Base-by-base conservation (phyloP, 2,329 filamentous ascomycete genomes). In the Talaromyces sp. region DNA sequence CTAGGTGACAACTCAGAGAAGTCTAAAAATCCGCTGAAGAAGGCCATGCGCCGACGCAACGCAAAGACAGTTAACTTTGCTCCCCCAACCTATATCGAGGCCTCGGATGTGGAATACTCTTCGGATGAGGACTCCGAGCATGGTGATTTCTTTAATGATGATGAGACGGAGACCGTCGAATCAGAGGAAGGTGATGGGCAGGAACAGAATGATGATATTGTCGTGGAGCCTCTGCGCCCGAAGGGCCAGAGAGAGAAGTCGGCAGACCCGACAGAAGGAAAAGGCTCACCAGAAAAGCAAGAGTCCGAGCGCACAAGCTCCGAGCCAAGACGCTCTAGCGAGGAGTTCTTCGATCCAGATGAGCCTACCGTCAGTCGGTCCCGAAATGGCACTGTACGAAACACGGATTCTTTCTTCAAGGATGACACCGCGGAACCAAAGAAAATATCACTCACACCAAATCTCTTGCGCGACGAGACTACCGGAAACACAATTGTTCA, bases 361-460 rank as follows among this genome's bases (percentile, higher is more conserved):
- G 66, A 67, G 58, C 60, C 63, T 43, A 65, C 61, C 19, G 63
- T 70, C 63, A 76, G 68, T 67, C 71, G 87, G 68, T 91, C 90
- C 32, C 85, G 88, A 58, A 95, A 96, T 63, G 91, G 91, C 37
- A 93, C 89, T 19, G 83, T 96, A 40, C 85, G 93, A 58, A 95
- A 95, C 69, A 93, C 91, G 4, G 93, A 97, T 73, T 96, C 93
- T 1, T 97, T 97, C 79, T 97, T 97, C 80, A 96, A 91, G 72
- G 94, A 97, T 67, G 93, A 99, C 67, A 91, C 85, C 29, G 88
- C 91, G 33, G 94, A 97, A 73, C 97, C 94, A 2, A 91, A 95
- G 73, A 97, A 97, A 77, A 97, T 99, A 62, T 96, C 92, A 0
- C 82, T 99, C 40, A 99, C 94, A 3, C 94, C 94, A 1, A 96